These are phyloP conservation scores for Tremella fuciformis DNA, from an alignment of 768 basidiomycete genomes.

Conservation along the genomic window DNA sequence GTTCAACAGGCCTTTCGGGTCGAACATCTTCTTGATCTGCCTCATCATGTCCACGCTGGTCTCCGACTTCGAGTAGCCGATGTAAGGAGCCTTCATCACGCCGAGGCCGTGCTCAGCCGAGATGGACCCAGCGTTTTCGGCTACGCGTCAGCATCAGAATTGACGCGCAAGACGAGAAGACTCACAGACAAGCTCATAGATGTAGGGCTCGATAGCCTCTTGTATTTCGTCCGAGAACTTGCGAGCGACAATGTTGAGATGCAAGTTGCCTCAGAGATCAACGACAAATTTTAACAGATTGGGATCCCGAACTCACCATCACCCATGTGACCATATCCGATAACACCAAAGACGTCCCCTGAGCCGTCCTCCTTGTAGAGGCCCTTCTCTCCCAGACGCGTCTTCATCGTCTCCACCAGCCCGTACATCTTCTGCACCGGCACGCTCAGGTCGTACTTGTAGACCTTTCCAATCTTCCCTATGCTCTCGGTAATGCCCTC, in stretches of 20 bases:
- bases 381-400: conserved; percentile 59
- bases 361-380: conserved; percentile 59
- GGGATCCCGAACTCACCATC: conserved; percentile 64
- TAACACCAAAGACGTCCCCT: conserved; percentile 67
- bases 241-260: conserved; percentile 83
- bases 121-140: conserved; percentile 72
- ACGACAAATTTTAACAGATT: too few relatives aligned
- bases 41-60: conserved; percentile 85
- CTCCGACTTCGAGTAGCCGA: conserved; percentile 78
- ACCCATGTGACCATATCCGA: conserved; percentile 95
- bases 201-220: conserved; percentile 84
- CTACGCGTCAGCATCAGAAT: conserved; percentile 26
- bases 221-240: conserved; percentile 79
- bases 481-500: conserved; percentile 90
- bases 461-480: conserved; percentile 80
- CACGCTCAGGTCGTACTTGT: conserved; percentile 95
- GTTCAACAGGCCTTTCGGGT: conserved; percentile 88
- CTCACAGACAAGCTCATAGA: conserved; percentile 81
- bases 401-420: conserved; percentile 75
- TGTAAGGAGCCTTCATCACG: conserved; percentile 86
- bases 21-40: conserved; percentile 81
- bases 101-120: conserved; percentile 95
- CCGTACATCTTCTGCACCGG: conserved; percentile 81
- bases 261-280: conserved; percentile 71
- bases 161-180: conserved; percentile 53